Conservation (phyloP, 306 rosid species). For the Crotalaria pallida region DNA sequence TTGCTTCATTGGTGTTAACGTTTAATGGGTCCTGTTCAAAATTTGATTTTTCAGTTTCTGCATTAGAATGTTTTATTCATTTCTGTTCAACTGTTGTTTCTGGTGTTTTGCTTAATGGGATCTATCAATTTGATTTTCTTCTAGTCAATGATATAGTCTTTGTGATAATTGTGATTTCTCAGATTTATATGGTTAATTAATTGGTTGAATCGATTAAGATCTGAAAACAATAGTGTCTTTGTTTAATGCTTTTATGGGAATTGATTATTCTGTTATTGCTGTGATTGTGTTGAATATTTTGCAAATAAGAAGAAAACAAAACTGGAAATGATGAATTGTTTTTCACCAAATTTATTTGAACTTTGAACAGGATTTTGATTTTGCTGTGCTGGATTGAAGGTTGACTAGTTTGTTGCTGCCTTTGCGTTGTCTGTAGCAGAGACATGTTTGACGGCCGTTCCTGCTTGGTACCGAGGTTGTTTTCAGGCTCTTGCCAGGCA, state of each 20-base stretch:
- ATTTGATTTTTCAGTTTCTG: conserved; percentile 9
- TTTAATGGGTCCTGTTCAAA: conserved; percentile 26
- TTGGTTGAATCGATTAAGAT: conserved; percentile 38
- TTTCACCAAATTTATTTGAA: conserved; percentile 32
- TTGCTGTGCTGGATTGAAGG: conserved; percentile 35
- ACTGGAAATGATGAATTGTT: conserved; percentile 20
- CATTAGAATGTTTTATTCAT: conserved; percentile 28
- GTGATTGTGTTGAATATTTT: conserved; percentile 2
- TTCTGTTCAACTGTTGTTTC: conserved; percentile 17
- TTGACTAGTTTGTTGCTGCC: conserved; percentile 10
- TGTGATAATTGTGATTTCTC: conserved; percentile 1
- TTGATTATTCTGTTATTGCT: neutral
- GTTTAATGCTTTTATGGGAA: conserved; percentile 21
- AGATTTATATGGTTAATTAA: conserved; percentile 20
- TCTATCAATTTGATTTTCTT: conserved; percentile 23
- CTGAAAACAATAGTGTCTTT: conserved; percentile 12
- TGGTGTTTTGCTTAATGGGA: conserved; percentile 30
- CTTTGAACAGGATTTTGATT: conserved; percentile 45
- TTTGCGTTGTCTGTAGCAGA: conserved; percentile 25
- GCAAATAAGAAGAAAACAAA: neutral
- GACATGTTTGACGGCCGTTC: conserved; percentile 92
- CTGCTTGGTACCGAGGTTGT: conserved; percentile 59
- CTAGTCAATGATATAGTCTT: neutral
- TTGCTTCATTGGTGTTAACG: neutral
- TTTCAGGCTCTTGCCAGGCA: conserved; percentile 58